Percentiles rank a stretch among this genome's conserved stretches.
Conservation (phyloP, 495 filamentous ascomycete species). For the Tuber magnatum region DNA sequence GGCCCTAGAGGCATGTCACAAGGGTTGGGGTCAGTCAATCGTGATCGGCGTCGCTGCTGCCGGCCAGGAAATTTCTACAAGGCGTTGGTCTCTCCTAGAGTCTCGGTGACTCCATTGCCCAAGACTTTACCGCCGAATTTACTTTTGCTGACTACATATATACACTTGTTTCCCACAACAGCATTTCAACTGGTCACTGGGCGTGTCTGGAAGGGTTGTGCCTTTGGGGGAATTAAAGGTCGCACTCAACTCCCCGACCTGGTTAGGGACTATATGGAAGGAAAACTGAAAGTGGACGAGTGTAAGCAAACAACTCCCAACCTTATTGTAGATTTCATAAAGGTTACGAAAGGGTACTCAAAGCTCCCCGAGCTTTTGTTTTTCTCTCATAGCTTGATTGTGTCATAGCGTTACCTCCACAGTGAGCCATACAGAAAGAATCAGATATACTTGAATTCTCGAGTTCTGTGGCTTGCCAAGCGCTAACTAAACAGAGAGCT, state of each 20-base stretch:
- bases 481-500: too few species aligned
- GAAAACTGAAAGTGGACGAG: constrained; percentile 94
- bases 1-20: constrained; percentile 95
- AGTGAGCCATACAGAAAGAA: neutral
- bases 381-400: too few species aligned
- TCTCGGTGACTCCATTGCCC: neutral
- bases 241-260: constrained; percentile 83
- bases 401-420: neutral
- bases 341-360: neutral
- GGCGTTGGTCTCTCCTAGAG: constrained; percentile 60
- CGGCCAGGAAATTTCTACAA: constrained; percentile 90
- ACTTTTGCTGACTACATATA: constrained; percentile 10
- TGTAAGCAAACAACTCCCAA: constrained; percentile 42
- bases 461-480: too few species aligned
- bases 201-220: constrained; percentile 94
- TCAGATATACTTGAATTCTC: neutral
- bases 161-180: constrained; percentile 44
- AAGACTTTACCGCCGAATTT: neutral
- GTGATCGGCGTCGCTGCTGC: constrained; percentile 96
- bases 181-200: constrained; percentile 98
- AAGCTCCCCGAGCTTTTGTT: too few species aligned
- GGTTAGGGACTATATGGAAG: constrained; percentile 81
- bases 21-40: constrained; percentile 98
- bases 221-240: constrained; percentile 97
- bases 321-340: neutral